Conservation (phyloP, 305 asterid species). For the Rubia peregrina region DNA sequence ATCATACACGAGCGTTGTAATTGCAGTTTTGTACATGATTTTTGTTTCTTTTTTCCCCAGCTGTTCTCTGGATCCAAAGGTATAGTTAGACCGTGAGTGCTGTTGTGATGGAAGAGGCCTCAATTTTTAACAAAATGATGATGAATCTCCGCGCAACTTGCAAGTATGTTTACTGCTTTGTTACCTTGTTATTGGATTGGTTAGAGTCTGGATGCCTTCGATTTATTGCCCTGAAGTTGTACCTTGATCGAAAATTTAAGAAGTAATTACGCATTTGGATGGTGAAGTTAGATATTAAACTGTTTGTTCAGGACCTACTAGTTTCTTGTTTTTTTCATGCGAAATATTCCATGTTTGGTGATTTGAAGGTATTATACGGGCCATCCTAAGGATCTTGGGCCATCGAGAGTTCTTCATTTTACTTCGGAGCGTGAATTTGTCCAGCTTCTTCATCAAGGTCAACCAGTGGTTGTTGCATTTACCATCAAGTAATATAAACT, state of each 20-base stretch:
- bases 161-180: constrained; percentile 14
- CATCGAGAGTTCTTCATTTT: constrained; percentile 72
- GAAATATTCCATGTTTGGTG: constrained; percentile 1
- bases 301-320: neutral
- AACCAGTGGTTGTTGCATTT: constrained; percentile 91
- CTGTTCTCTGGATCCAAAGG: neutral
- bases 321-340: neutral
- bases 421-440: constrained; percentile 88
- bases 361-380: constrained; percentile 72
- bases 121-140: constrained; percentile 17
- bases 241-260: neutral
- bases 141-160: constrained; percentile 21
- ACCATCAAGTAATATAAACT: constrained; percentile 61
- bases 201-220: neutral
- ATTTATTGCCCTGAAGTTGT: neutral
- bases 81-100: neutral
- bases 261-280: neutral
- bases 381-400: constrained; percentile 90
- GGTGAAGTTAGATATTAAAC: neutral
- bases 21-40: neutral
- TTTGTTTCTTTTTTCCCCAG: neutral
- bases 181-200: neutral
- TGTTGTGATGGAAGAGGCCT: constrained; percentile 18
- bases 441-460: constrained; percentile 87
- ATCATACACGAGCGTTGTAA: neutral